Evolutionary conservation across 306 rosid species (phyloP).

Genomic region (Cucurbita maxima): DNA sequence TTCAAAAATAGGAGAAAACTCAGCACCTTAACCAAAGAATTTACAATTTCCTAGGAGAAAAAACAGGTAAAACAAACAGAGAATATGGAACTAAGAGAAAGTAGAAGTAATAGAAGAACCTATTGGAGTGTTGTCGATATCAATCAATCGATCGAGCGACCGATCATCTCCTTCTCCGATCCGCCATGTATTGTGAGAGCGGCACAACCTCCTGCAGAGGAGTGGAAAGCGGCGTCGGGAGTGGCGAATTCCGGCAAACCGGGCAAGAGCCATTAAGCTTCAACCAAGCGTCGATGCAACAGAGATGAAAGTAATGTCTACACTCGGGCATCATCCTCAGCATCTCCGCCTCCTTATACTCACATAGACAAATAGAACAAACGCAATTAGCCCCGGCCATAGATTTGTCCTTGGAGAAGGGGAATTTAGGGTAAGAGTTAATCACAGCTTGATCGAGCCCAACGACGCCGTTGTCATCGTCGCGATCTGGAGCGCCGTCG

Average conservation of each 20-base stretch:
- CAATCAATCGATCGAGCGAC: not conserved
- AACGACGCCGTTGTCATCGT: constrained; percentile 15
- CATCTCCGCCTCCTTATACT: constrained; percentile 74
- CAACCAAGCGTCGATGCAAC: constrained; percentile 84
- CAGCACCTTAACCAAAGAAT: not conserved
- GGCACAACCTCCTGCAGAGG: constrained; percentile 89
- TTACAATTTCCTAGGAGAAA: not conserved
- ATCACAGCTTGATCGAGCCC: constrained; percentile 58
- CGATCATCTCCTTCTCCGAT: constrained; percentile 45
- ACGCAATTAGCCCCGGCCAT: constrained; percentile 8
- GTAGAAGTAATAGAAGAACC: not conserved
- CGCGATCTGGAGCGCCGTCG: constrained; percentile 23
- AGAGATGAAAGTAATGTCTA: constrained; percentile 58
- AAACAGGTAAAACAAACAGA: not conserved
- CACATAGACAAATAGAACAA: constrained; percentile 80
- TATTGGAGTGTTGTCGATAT: not conserved
- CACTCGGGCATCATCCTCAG: constrained; percentile 96
- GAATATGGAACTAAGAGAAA: not conserved
- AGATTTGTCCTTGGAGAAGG: constrained; percentile 15
- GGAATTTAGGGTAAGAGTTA: constrained; percentile 66
- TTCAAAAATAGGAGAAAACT: not conserved
- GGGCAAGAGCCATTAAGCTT: constrained; percentile 92
- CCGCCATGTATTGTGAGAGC: constrained; percentile 56
- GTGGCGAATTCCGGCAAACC: constrained; percentile 81
- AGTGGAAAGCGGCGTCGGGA: constrained; percentile 76